Percentiles rank a stretch among this genome's conserved stretches.
Evolutionary conservation across 768 basidiomycete species (phyloP).

Genomic region (Mrakia gelida): DNA sequence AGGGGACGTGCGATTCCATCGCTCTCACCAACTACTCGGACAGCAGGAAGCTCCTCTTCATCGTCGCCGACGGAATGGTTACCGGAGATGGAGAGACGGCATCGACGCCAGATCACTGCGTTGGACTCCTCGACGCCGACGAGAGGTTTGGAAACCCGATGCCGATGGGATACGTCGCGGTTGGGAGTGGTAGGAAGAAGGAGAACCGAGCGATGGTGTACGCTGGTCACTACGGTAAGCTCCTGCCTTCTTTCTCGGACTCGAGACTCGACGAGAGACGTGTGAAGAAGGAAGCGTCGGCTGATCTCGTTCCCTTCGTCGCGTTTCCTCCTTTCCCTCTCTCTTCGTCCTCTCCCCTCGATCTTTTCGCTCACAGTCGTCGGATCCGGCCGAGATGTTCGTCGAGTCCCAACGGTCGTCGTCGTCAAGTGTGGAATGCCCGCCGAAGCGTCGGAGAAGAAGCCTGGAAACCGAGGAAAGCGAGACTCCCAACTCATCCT

Average conservation of each 20-base stretch:
- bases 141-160: conserved; percentile 91
- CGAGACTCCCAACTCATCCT: conserved; percentile 96
- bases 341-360: neutral
- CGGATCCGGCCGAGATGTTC: conserved; percentile 49
- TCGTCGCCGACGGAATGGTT: conserved; percentile 98
- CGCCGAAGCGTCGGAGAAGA: conserved; percentile 77
- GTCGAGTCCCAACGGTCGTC: conserved; percentile 87
- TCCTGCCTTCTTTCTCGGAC: neutral
- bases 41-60: conserved; percentile 80
- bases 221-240: conserved; percentile 97
- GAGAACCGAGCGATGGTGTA: conserved; percentile 97
- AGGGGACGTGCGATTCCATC: conserved; percentile 88
- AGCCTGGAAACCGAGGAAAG: conserved; percentile 97
- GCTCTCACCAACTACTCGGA: conserved; percentile 88
- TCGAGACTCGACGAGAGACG: too few species aligned
- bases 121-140: conserved; percentile 83
- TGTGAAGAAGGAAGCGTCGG: too few species aligned
- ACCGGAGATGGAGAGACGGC: conserved; percentile 93
- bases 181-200: conserved; percentile 80
- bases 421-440: conserved; percentile 96
- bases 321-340: neutral
- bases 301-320: neutral
- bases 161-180: conserved; percentile 88
- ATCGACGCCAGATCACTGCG: conserved; percentile 95
- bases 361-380: conserved; percentile 2